These are phyloP conservation scores for Kwoniella botswanensis DNA, from an alignment of 768 basidiomycete genomes.

Conservation along the genomic window DNA sequence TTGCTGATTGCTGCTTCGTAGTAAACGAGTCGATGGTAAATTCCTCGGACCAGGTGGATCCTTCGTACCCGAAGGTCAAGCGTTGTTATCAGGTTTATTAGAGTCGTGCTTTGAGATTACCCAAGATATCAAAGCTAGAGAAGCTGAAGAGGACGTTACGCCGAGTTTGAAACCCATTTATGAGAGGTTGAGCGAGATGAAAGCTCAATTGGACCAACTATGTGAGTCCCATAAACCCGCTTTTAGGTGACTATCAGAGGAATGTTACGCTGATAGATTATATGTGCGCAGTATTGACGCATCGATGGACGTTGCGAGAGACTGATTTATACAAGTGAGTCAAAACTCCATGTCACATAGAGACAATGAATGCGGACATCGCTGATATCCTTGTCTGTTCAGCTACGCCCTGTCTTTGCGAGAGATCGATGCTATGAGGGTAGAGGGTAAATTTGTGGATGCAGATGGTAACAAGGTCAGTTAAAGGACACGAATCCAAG, in stretches of 20 bases:
- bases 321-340: constrained; percentile 60
- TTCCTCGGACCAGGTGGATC: constrained; percentile 86
- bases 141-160: constrained; percentile 76
- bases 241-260: neutral
- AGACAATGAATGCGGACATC: neutral
- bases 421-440: constrained; percentile 95
- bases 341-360: neutral
- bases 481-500: neutral
- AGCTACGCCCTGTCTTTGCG: constrained; percentile 91
- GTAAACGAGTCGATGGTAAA: constrained; percentile 92
- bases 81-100: constrained; percentile 84
- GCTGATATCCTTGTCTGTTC: constrained; percentile 28
- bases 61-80: constrained; percentile 87
- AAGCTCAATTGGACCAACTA: constrained; percentile 84
- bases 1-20: constrained; percentile 43
- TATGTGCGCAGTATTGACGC: constrained; percentile 70
- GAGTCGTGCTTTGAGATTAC: constrained; percentile 96
- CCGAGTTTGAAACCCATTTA: constrained; percentile 87
- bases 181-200: constrained; percentile 84
- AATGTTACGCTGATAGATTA: too few species aligned
- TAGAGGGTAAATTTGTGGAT: constrained; percentile 97
- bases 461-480: constrained; percentile 76
- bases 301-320: constrained; percentile 95
- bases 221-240: constrained; percentile 30
- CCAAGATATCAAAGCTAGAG: constrained; percentile 92